Conservation (phyloP, 192 early-diverging fungal genomes). For the Chytriomyces sp. region DNA sequence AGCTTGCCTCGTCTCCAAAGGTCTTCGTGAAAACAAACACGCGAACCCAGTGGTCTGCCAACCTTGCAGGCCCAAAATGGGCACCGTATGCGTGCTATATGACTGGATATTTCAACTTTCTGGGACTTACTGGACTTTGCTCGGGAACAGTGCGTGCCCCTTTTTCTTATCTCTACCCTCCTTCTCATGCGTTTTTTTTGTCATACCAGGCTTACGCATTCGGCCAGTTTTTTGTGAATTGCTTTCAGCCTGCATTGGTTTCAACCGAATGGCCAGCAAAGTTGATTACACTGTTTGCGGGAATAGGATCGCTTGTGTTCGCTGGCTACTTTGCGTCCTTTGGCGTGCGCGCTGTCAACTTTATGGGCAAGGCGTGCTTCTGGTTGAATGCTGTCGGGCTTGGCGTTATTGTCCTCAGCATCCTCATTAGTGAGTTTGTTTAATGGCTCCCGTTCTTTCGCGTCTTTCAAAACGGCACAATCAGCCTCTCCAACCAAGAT, state of each 20-base stretch:
- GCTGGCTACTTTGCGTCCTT: constrained; percentile 8
- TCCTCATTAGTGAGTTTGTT: constrained; percentile 14
- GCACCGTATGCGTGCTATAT: constrained; percentile 30
- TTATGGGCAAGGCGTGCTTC: constrained; percentile 25
- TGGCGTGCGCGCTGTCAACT: constrained; percentile 12
- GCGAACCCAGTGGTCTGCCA: constrained; percentile 20
- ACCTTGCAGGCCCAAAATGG: constrained; percentile 30
- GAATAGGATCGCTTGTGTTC: not conserved
- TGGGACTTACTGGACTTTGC: constrained; percentile 16
- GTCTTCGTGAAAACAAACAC: no score
- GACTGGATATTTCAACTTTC: constrained; percentile 34
- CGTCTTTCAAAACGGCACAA: not conserved
- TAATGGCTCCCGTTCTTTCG: not conserved
- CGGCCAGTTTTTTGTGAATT: constrained; percentile 35
- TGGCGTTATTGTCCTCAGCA: constrained; percentile 13
- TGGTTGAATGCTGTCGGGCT: constrained; percentile 27
- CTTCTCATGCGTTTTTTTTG: not conserved
- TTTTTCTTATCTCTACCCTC: not conserved
- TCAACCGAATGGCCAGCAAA: not conserved
- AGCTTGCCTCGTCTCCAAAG: no score
- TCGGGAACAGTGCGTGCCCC: constrained; percentile 14
- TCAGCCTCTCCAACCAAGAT: constrained; percentile 27
- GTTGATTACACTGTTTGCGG: constrained; percentile 18
- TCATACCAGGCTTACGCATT: constrained; percentile 25
- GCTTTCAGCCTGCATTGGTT: constrained; percentile 4